A percentile compares a stretch with the other conserved stretches of the same genome.
These are phyloP conservation scores for Wickerhamiella pararugosa DNA, from an alignment of 1,139 yeast genomes.

Conservation along the genomic window DNA sequence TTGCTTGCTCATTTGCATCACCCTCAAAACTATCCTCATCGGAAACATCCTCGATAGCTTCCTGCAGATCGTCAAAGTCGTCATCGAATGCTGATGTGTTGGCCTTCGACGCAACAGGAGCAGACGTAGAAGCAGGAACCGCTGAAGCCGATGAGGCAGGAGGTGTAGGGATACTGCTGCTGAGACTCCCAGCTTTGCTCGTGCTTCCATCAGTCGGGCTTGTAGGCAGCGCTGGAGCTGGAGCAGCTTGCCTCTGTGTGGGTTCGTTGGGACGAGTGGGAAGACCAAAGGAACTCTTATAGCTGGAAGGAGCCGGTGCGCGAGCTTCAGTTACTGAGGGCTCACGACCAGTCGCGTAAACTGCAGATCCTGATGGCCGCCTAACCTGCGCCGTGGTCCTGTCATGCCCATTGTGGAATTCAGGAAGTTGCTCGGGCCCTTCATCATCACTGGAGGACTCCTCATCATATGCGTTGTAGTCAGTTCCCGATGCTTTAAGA, in stretches of 20 bases:
- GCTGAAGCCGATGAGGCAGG: constrained; percentile 8
- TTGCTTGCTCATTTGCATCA: constrained; percentile 7
- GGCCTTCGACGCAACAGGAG: constrained; percentile 14
- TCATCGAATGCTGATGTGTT: constrained; percentile 24
- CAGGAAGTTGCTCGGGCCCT: constrained; percentile 21
- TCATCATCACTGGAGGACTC: constrained; percentile 32
- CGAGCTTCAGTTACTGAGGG: too few relatives aligned
- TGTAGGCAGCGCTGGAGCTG: too few relatives aligned
- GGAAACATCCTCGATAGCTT: constrained; percentile 15
- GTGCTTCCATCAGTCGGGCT: background rate
- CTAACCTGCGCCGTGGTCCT: too few relatives aligned
- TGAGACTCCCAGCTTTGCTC: background rate
- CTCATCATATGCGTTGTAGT: constrained; percentile 21
- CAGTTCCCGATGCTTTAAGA: too few relatives aligned
- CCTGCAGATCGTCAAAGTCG: constrained; percentile 30
- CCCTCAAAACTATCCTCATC: constrained; percentile 6
- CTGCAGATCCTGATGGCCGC: too few relatives aligned
- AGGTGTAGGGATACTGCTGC: constrained; percentile 2
- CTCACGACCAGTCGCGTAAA: too few relatives aligned
- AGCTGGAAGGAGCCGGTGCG: too few relatives aligned
- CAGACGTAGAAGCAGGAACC: constrained; percentile 12
- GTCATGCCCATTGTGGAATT: background rate
- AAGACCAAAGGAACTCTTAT: too few relatives aligned
- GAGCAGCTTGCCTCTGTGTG: too few relatives aligned
- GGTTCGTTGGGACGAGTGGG: too few relatives aligned